Evolutionary conservation across 306 rosid species (phyloP).

Genomic region (Cyclanthera cordifolia): DNA sequence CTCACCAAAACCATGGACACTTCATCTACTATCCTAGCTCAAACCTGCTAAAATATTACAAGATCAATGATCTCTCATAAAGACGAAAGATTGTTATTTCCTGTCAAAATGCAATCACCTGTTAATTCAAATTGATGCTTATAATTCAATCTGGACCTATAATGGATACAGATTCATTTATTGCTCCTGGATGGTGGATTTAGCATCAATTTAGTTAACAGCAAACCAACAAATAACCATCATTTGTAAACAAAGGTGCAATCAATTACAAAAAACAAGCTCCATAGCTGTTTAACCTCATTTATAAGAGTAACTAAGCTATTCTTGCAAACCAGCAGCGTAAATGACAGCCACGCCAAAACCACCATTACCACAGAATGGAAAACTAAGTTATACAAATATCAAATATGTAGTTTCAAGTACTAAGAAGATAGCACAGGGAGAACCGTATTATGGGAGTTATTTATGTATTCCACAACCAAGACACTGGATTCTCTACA

Average conservation of each 20-base stretch:
- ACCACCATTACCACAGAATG: background rate
- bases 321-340: background rate
- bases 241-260: background rate
- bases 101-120: background rate
- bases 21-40: conserved; percentile 5
- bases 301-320: background rate
- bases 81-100: background rate
- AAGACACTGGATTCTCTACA: conserved; percentile 5
- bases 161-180: background rate
- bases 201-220: background rate
- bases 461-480: conserved; percentile 7
- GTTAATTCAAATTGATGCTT: background rate
- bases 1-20: background rate
- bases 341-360: background rate
- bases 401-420: background rate
- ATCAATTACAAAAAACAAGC: background rate
- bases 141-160: background rate
- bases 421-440: conserved; percentile 1
- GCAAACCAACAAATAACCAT: conserved; percentile 5
- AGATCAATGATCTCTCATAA: background rate
- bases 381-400: background rate
- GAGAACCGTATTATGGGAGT: background rate
- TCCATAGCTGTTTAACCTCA: background rate
- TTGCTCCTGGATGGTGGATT: background rate
- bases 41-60: background rate